phyloP scores from a whole-genome alignment of 257 asterid genomes.

The Scutellaria barbata region DNA sequence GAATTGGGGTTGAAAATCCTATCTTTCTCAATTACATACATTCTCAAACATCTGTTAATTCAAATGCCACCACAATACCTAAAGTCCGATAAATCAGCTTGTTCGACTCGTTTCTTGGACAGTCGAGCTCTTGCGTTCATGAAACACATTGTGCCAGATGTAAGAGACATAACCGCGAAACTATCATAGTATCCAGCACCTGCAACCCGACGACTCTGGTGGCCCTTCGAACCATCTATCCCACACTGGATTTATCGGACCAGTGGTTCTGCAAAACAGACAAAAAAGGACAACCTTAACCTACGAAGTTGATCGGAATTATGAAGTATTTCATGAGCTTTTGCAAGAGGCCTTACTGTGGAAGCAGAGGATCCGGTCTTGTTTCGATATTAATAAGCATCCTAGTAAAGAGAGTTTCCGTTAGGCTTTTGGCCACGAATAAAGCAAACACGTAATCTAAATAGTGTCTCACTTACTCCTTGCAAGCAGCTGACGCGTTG shows the following conservation, averaged over 20 bases:
- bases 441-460: conserved; percentile 1
- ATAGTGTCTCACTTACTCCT: conserved; percentile 66
- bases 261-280: conserved; percentile 65
- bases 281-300: not conserved
- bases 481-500: conserved; percentile 81
- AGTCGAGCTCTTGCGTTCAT: conserved; percentile 25
- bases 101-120: conserved; percentile 36
- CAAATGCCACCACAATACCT: conserved; percentile 9
- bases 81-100: not conserved
- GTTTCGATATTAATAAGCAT: conserved; percentile 64
- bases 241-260: conserved; percentile 81
- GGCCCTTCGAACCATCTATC: conserved; percentile 98
- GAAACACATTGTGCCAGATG: conserved; percentile 9
- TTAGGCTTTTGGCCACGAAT: conserved; percentile 24
- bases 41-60: conserved; percentile 22
- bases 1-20: conserved; percentile 27
- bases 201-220: conserved; percentile 80
- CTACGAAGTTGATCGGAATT: conserved; percentile 3
- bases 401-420: conserved; percentile 42
- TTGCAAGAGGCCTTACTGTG: conserved; percentile 58
- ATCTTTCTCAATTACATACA: conserved; percentile 26
- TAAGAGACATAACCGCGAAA: conserved; percentile 22
- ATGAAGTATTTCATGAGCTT: conserved; percentile 2
- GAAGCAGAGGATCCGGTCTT: conserved; percentile 83
- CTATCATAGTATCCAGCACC: conserved; percentile 82